Base-by-base conservation (phyloP, 2,329 filamentous ascomycete species). In the Orbilia quercus region DNA sequence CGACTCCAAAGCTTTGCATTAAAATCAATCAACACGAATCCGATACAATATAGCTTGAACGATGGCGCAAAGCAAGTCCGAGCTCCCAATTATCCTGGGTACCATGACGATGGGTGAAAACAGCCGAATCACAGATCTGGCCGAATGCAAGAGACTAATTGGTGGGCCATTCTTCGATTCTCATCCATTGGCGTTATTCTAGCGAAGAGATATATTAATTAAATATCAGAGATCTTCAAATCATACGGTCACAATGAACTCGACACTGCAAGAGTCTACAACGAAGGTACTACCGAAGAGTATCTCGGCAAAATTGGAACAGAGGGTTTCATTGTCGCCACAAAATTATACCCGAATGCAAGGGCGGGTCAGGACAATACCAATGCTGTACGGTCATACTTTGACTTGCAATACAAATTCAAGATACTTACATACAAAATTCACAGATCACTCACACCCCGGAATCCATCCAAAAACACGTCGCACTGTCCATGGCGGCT, bases 181-280 rank as follows among this genome's bases (percentile, higher is more conserved):
- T 31, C 9, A 31, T 31, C 28, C 28, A 5, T 31, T 4, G 5
- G 9, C 9, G 9, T 5, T 9, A 9, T 18, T 36, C 25, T 34
- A 25, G 18, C 20, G 6, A 22, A 23, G 18, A 47, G 9, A n/a
- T n/a, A n/a, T 25, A 18, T 42, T 16, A 25, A 38, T 2, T 9
- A 16, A 7, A 20, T 9, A 31, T 2, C 31, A 73, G 69, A 73
- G 44, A 73, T 66, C 45, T 73, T 73, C 54, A 66, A 66, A 57
- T 73, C 69, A 7, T 73, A 73, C 40, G 60, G 60, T 4, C 69
- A 73, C 48, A 66, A 47, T 12, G 69, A 73, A 23, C 59, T 74
- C n/a, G 70, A 74, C 44, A 74, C 70, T 14, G 70, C 70, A 16
- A 42, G 70, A n/a, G 20, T 74, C 20, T 74, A 74, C 44, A 69